Base-by-base conservation (phyloP, 2,329 filamentous ascomycete species). In the Sporothrix humicola region DNA sequence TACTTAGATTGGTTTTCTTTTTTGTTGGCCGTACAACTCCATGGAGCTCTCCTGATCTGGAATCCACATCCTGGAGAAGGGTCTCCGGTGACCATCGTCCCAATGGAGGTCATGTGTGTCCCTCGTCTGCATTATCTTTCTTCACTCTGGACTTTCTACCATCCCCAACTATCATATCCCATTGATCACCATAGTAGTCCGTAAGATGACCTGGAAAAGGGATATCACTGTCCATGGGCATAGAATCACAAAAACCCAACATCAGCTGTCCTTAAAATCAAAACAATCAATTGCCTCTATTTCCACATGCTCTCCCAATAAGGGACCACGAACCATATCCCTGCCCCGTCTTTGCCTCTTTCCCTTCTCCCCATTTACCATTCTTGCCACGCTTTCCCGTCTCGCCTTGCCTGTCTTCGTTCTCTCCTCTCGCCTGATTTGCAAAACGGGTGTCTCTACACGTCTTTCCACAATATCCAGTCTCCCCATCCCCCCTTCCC, bases 371-470 rank as follows among this genome's bases (percentile, higher is more conserved):
- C 59, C 59, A 13, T 46, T 2, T 44, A 6, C 37, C 59, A 17
- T 63, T 42, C 44, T 65, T 61, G 59, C 59, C 59, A 65, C 59
- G 42, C 46, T 65, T 46, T 46, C 37, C 59, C 59, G 59, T 65
- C 59, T 65, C 59, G 59, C 46, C 42, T 46, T 46, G 59, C 59
- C 59, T 46, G 37, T 44, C 44, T 63, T 63, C 31, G 2, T 37
- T 7, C 7, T 37, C 7, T 37, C 59, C 59, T 65, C 42, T 46
- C 20, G 59, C 59, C 59, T 46, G 37, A 63, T 63, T 63, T 63
- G 59, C 59, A 63, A 63, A 63, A 63, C 31, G 37, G 59, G 59
- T 44, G 59, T 44, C 31, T 44, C 7, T 20, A 2, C n/a, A 20
- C 10, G n/a, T 23, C 9, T 54, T 54, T 6, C 52, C 52, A 52